Conservation (phyloP, 192 early-diverging fungal genomes). For the Backusella psychrophila region DNA sequence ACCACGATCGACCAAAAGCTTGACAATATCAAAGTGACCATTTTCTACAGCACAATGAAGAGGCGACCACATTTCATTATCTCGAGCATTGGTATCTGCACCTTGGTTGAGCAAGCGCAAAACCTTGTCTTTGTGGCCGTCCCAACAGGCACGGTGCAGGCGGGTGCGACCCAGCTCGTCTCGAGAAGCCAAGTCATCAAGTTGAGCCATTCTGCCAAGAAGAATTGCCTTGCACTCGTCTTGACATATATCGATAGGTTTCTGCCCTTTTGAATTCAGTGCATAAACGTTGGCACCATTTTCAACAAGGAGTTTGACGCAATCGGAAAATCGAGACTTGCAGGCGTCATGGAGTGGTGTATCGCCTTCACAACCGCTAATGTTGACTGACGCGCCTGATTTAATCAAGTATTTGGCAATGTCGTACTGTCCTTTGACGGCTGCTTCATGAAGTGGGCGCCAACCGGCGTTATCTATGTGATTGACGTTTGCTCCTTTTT, state of each 20-base stretch:
- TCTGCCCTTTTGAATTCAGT: constrained; percentile 40
- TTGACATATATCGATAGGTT: constrained; percentile 44
- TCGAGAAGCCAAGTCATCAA: constrained; percentile 36
- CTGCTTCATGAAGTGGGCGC: constrained; percentile 62
- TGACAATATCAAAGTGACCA: constrained; percentile 42
- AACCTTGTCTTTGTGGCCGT: constrained; percentile 51
- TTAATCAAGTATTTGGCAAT: constrained; percentile 48
- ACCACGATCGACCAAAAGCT: constrained; percentile 49
- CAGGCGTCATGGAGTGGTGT: constrained; percentile 70
- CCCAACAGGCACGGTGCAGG: constrained; percentile 48
- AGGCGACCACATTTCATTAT: constrained; percentile 64
- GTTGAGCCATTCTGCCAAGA: constrained; percentile 20
- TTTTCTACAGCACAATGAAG: constrained; percentile 52
- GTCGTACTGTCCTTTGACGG: constrained; percentile 47
- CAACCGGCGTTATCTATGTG: constrained; percentile 64
- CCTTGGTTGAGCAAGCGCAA: constrained; percentile 55
- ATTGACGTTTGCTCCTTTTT: constrained; percentile 59
- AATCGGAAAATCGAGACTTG: constrained; percentile 45
- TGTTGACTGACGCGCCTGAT: constrained; percentile 54
- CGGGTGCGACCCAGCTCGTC: constrained; percentile 49
- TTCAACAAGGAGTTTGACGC: constrained; percentile 45
- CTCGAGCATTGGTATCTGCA: constrained; percentile 62
- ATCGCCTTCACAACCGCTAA: constrained; percentile 61
- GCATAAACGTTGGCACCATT: constrained; percentile 57
- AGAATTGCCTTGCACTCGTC: constrained; percentile 44